Evolutionary conservation across 257 asterid genomes (phyloP).

Genomic region (Solanum boliviense): DNA sequence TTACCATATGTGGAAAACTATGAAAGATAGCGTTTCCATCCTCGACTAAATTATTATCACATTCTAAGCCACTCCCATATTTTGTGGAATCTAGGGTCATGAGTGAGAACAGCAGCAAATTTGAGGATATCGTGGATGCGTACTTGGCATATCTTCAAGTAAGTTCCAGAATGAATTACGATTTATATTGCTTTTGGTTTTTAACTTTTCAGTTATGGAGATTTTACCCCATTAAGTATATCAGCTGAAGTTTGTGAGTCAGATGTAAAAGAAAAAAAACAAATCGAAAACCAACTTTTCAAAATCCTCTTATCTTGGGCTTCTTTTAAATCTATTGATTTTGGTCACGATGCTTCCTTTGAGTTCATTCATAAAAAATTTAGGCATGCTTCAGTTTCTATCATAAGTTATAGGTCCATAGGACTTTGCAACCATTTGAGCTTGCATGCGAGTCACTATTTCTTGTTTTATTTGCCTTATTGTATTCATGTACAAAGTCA

Average conservation of each 20-base stretch:
- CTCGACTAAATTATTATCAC: background rate
- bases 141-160: conserved; percentile 88
- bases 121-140: conserved; percentile 82
- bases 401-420: background rate
- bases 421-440: background rate
- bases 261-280: background rate
- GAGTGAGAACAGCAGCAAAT: conserved; percentile 37
- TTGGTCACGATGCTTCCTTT: background rate
- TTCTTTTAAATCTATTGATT: background rate
- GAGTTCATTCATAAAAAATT: background rate
- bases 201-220: background rate
- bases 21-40: background rate
- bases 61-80: background rate
- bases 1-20: background rate
- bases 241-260: background rate
- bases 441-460: background rate
- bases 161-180: conserved; percentile 19
- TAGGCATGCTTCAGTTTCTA: background rate
- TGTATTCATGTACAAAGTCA: background rate
- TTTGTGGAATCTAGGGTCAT: conserved; percentile 17
- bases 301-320: background rate
- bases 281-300: background rate
- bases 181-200: background rate
- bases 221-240: background rate
- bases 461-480: background rate